Percentiles rank a stretch among this genome's conserved stretches.
Evolutionary conservation across 768 basidiomycete species (phyloP).

Genomic region (Mycena sanguinolenta): DNA sequence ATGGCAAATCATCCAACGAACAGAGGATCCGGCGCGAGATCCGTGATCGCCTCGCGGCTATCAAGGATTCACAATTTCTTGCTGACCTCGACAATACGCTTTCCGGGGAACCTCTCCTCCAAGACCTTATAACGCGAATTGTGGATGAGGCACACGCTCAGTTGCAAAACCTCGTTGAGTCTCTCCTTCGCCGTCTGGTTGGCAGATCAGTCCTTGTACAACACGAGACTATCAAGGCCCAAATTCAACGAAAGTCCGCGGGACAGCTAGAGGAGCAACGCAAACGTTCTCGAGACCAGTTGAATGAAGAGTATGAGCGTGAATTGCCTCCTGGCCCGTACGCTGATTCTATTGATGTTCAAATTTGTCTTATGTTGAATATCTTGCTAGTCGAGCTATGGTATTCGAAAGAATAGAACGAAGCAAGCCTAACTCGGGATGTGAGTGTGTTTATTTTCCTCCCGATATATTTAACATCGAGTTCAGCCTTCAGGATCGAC

Average conservation of each 20-base stretch:
- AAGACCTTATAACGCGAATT: slow-evolving; percentile 8
- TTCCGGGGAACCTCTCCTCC: slow-evolving; percentile 31
- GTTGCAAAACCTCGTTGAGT: slow-evolving; percentile 19
- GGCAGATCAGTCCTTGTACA: slow-evolving; percentile 15
- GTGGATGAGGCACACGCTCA: slow-evolving; percentile 21
- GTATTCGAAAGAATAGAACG: slow-evolving; percentile 23
- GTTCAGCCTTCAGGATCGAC: slow-evolving; percentile 24
- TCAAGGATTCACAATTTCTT: slow-evolving; percentile 28
- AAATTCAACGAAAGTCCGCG: slow-evolving; percentile 15
- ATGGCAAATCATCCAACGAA: neutral
- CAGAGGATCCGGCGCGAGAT: slow-evolving; percentile 17
- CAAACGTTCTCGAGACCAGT: slow-evolving; percentile 13
- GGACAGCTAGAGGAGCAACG: slow-evolving; percentile 23
- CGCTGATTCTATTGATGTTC: neutral
- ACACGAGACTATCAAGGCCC: slow-evolving; percentile 18
- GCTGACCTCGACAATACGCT: slow-evolving; percentile 26
- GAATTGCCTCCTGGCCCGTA: slow-evolving; percentile 10
- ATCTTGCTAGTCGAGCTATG: slow-evolving; percentile 18
- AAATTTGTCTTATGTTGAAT: neutral
- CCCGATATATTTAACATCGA: neutral
- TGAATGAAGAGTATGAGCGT: slow-evolving; percentile 31
- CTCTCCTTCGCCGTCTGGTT: slow-evolving; percentile 7
- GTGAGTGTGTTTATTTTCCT: slow-evolving; percentile 4
- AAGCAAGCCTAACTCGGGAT: slow-evolving; percentile 3
- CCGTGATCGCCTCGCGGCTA: neutral